Evolutionary conservation across 2,329 filamentous ascomycete genomes (phyloP), one percentile per base, ranked within the genome.

Genomic region (Apiospora koreana): DNA sequence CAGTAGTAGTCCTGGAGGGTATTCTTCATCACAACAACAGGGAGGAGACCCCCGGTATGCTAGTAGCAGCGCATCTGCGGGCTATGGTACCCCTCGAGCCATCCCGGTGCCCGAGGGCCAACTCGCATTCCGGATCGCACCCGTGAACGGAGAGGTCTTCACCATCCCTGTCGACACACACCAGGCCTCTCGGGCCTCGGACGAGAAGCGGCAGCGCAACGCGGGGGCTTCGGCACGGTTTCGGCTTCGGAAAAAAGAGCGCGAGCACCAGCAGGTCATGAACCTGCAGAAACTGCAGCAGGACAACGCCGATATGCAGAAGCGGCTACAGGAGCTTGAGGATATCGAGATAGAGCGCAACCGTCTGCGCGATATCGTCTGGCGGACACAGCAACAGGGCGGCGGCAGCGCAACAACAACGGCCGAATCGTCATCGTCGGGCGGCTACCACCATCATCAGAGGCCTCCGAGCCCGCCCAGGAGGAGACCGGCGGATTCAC

Each of bases 151-250:
- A 50, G 83, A 83, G 58, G 78, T 81, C 41, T 86, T 89, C 54
- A 80, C 85, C 12, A 89, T 95, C 66, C 91, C 91, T 18, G 90
- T 95, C 12, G 94, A 97, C 78, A 90, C 93, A 58, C 92, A 94
- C 74, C 92, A 94, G 75, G 94, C 92, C 16, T 97, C 94, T 16
- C 92, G 91, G 74, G 90, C 93, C 75, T 93, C 93, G 48, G 93
- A 96, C 76, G 93, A 97, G 80, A 97, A 96, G 82, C 87, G 94
- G 69, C 91, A 92, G 79, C 89, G 94, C 68, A 97, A 97, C 77
- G 94, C 94, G 50, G 93, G 93, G 65, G 94, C 94, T 7, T 97
- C 94, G 70, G 93, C 93, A 65, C 88, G 94, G 71, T 96, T 97
- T 74, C 88, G 94, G 69, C 89, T 91, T 77, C 88, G 94, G 71